Evolutionary conservation across 2,329 filamentous ascomycete genomes (phyloP).

Genomic region (Ceratocystis harringtonii): DNA sequence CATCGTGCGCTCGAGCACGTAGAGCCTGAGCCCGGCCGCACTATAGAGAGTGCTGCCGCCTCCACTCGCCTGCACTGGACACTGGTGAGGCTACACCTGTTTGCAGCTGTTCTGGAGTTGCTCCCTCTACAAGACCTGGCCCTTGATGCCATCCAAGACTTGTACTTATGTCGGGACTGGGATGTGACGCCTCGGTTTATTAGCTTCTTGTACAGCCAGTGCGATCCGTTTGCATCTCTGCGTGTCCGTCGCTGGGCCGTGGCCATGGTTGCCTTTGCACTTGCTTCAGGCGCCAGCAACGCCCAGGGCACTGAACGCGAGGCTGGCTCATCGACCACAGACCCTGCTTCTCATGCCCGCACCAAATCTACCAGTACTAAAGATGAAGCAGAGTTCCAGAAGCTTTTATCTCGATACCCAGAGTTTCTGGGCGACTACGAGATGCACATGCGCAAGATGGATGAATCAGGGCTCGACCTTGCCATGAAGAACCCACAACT

Average conservation of each 20-base stretch:
- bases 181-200: conserved; percentile 39
- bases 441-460: conserved; percentile 38
- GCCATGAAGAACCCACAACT: conserved; percentile 47
- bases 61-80: conserved; percentile 38
- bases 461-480: conserved; percentile 34
- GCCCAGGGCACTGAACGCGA: conserved; percentile 20
- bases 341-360: conserved; percentile 21
- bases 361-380: conserved; percentile 19
- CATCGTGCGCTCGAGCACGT: conserved; percentile 27
- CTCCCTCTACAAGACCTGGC: conserved; percentile 38
- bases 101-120: conserved; percentile 37
- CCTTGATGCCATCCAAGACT: conserved; percentile 44
- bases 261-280: conserved; percentile 44
- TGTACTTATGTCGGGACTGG: conserved; percentile 45
- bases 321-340: conserved; percentile 16
- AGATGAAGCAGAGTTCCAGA: conserved; percentile 26
- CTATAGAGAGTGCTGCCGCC: conserved; percentile 20
- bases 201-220: conserved; percentile 38
- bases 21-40: conserved; percentile 17
- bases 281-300: conserved; percentile 23
- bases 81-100: conserved; percentile 41
- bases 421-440: conserved; percentile 37
- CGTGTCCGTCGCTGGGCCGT: conserved; percentile 44
- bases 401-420: conserved; percentile 31
- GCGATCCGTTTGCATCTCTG: conserved; percentile 34